Conservation (phyloP, 1,139 yeast genomes). For the Sugiyamaella pinicola region DNA sequence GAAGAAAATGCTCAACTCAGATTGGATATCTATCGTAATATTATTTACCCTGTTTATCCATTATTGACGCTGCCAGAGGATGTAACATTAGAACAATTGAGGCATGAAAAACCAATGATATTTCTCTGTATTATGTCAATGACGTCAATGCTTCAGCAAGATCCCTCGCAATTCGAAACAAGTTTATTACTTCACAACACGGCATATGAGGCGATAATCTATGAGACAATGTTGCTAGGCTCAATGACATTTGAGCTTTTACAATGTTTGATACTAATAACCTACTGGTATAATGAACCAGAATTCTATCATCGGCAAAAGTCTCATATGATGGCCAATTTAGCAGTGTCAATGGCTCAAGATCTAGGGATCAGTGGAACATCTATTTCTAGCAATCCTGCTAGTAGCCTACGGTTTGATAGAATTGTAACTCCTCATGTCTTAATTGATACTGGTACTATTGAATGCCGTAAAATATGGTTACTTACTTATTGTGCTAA, state of each 20-base stretch:
- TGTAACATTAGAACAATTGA: constrained; percentile 51
- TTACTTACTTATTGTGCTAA: constrained; percentile 38
- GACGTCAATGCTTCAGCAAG: constrained; percentile 50
- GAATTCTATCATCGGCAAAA: constrained; percentile 79
- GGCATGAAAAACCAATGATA: constrained; percentile 58
- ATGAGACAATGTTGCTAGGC: constrained; percentile 71
- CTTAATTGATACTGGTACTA: constrained; percentile 38
- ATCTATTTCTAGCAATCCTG: constrained; percentile 26
- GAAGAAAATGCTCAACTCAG: constrained; percentile 40
- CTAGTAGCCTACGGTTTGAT: constrained; percentile 33
- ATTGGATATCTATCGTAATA: constrained; percentile 35
- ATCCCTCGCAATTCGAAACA: constrained; percentile 43
- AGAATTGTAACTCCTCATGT: constrained; percentile 44
- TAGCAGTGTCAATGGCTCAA: constrained; percentile 69
- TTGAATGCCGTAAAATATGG: constrained; percentile 43
- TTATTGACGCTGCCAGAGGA: constrained; percentile 55
- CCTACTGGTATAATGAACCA: constrained; percentile 82
- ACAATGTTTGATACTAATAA: constrained; percentile 60
- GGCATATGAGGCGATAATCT: constrained; percentile 59
- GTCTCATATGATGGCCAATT: constrained; percentile 65
- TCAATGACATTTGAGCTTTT: constrained; percentile 69
- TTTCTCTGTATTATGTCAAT: constrained; percentile 68
- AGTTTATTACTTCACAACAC: constrained; percentile 57
- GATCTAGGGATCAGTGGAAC: constrained; percentile 72
- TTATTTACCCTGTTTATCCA: constrained; percentile 48